Percentiles rank a stretch among this genome's conserved stretches.
Conservation (phyloP, 2,329 filamentous ascomycete species). For the Alternaria tenuissima region DNA sequence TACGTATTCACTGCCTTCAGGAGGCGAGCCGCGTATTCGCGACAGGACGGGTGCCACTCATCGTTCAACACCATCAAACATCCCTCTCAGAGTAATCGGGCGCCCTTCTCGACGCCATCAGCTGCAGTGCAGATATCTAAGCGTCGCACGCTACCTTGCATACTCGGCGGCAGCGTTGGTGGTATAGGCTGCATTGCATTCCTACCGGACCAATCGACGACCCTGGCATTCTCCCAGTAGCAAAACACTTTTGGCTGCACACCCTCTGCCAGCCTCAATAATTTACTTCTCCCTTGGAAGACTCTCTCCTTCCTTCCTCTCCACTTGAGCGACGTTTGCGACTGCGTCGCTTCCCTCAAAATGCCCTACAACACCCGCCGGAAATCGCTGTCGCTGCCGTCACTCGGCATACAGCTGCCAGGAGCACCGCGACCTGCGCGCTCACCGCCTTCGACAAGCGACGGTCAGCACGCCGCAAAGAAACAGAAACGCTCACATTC, state of each 20-base stretch:
- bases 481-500: constrained; percentile 79
- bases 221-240: constrained; percentile 42
- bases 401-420: constrained; percentile 87
- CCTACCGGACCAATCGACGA: constrained; percentile 45
- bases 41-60: constrained; percentile 27
- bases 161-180: constrained; percentile 38
- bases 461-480: constrained; percentile 65
- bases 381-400: constrained; percentile 92
- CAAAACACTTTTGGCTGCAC: constrained; percentile 41
- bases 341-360: constrained; percentile 33
- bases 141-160: constrained; percentile 46
- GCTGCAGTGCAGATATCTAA: constrained; percentile 36
- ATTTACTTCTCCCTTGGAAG: constrained; percentile 24
- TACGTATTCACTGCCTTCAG: constrained; percentile 43
- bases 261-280: constrained; percentile 38
- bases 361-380: constrained; percentile 98
- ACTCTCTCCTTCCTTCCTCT: constrained; percentile 8
- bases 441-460: constrained; percentile 64
- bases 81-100: constrained; percentile 26
- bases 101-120: constrained; percentile 16
- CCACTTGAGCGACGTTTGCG: constrained; percentile 18
- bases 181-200: constrained; percentile 47
- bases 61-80: constrained; percentile 15
- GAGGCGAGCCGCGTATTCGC: constrained; percentile 37
- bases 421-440: constrained; percentile 60